Conservation (phyloP, 176 grass and related monocot genomes). For the Avena sativa region DNA sequence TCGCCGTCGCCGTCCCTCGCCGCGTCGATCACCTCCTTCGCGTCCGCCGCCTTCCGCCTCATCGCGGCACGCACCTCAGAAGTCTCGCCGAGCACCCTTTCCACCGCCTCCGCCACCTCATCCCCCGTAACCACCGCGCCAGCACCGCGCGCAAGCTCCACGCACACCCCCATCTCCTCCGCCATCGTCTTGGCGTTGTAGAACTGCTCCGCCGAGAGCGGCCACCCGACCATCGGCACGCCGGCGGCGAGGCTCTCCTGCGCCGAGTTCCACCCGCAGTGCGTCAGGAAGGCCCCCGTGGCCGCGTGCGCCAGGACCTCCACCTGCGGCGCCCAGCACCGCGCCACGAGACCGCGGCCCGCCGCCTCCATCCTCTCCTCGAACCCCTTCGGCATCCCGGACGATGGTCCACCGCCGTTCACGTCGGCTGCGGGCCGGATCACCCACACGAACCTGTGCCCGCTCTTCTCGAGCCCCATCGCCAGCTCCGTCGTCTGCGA, state of each 20-base stretch:
- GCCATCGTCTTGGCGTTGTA: slow-evolving; percentile 45
- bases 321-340: slow-evolving; percentile 54
- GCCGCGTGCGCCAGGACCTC: slow-evolving; percentile 33
- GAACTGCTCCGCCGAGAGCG: slow-evolving; percentile 50
- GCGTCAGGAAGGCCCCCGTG: slow-evolving; percentile 48
- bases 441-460: slow-evolving; percentile 46
- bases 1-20: neutral
- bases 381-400: neutral
- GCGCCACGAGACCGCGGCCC: slow-evolving; percentile 7
- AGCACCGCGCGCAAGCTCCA: slow-evolving; percentile 14
- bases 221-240: slow-evolving; percentile 38
- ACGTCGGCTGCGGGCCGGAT: slow-evolving; percentile 12
- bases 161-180: slow-evolving; percentile 39
- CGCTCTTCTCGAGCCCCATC: slow-evolving; percentile 9
- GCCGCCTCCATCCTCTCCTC: neutral
- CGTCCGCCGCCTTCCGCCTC: slow-evolving; percentile 19
- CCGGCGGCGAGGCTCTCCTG: slow-evolving; percentile 41
- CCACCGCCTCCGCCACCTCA: slow-evolving; percentile 15
- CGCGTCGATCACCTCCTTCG: neutral
- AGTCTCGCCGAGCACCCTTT: slow-evolving; percentile 19
- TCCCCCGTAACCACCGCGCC: neutral
- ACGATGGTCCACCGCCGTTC: neutral
- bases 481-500: slow-evolving; percentile 37
- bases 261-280: slow-evolving; percentile 58
- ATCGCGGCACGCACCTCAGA: neutral